Base-by-base conservation (phyloP, 192 early-diverging fungal genomes). In the Backusella macrospora region DNA sequence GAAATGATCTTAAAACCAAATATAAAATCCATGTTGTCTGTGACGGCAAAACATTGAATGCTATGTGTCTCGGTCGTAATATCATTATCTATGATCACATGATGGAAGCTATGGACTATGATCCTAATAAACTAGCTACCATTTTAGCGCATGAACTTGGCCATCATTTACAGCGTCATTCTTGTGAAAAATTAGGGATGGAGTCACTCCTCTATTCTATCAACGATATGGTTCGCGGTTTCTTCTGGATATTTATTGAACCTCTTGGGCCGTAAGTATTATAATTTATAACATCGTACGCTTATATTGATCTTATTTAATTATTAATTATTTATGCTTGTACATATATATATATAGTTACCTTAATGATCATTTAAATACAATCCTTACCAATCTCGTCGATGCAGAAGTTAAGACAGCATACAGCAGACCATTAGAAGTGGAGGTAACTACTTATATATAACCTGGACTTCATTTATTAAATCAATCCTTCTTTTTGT, bases 141-240 rank as follows among this genome's bases (percentile, higher is more conserved):
- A 85, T 85, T n/a, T 66, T 88, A 13, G 77, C 84, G 14, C 87
- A 88, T 64, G 87, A 88, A 39, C 78, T 88, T 40, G 85, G 82
- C 0, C 87, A 88, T 73, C 73, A 79, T 4, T 72, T 88, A 18
- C 87, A 88, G 44, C 70, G 85, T 10, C 87, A 88, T 73, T 83
- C 81, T 65, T 81, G 81, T 69, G 87, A 88, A 72, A 78, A 81
- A 12, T 81, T 85, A 62, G 87, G 87, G 29, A 80, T 85, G 40
- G 82, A 78, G 23, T 84, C 84, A 1, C 74, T 88, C 5, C 74
- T 84, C 73, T 67, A 81, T 10, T 83, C 84, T 65, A 62, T 88
- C 9, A 78, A 76, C 38, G 85, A 84, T 80, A 85, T 82, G 21
- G 62, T 66, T 42, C 73, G 80, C 26, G 77, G 80, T 43, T 48